Evolutionary conservation across 805 yeast species (phyloP), one percentile per base, ranked within the genome.

Genomic region (Yarrowia sp.): DNA sequence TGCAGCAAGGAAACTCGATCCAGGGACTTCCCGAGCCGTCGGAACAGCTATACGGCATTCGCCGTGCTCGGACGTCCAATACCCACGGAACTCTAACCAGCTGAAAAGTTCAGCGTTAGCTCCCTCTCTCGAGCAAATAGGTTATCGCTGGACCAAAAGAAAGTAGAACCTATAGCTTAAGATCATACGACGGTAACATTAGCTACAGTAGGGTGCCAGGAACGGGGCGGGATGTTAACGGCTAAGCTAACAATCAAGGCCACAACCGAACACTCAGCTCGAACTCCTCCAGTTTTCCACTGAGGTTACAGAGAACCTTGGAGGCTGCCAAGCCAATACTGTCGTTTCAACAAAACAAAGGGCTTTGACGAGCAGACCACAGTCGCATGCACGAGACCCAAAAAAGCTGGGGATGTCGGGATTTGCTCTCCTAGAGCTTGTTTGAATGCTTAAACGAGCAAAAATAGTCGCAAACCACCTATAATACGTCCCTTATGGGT

Each of bases 291-390:
- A n/a, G n/a, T n/a, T n/a, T n/a, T n/a, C n/a, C n/a, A n/a, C n/a
- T n/a, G n/a, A n/a, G n/a, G n/a, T n/a, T n/a, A n/a, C n/a, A n/a
- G 35, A 27, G 58, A 35, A 51, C 58, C 58, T 51, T 51, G 58
- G 58, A 24, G 58, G 58, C 53, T 44, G 63, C 64, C 44, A 42
- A 62, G 49, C 53, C 33, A n/a, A 55, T 16, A 24, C 29, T 2
- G 10, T 27, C n/a, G 22, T 10, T n/a, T 10, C 35, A 55, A 10
- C n/a, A 18, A 35, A 36, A 44, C 53, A 41, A 25, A n/a, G 53
- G 13, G 14, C 55, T 27, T 27, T 6, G 18, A 16, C 16, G 33
- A 7, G 22, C 36, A 12, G 16, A 3, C 16, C n/a, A 33, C 10
- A 21, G 31, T n/a, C 31, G 6, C 25, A 47, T 33, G 41, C 29